A percentile compares a stretch with the other conserved stretches of the same genome.
phyloP scores from a whole-genome alignment of 495 filamentous ascomycete genomes.

The Baudoinia panamericana region DNA sequence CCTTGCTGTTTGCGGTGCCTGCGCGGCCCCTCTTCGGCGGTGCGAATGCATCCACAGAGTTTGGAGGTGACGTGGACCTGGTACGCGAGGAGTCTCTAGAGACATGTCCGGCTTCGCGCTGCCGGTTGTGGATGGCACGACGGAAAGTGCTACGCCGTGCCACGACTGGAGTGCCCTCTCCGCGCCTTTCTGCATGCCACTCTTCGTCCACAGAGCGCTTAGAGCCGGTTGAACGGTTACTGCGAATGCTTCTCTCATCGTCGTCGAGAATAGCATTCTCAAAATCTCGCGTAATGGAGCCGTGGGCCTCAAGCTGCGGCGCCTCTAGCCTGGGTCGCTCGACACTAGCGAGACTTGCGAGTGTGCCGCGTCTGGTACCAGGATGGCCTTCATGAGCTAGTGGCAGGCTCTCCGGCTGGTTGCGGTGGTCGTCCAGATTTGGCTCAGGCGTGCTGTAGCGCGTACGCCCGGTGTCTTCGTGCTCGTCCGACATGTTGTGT shows the following conservation, averaged over 20 bases:
- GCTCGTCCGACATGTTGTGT: constrained; percentile 34
- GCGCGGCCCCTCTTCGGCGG: constrained; percentile 54
- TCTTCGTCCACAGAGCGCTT: constrained; percentile 14
- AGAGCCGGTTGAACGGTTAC: constrained; percentile 11
- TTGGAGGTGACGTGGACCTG: constrained; percentile 73
- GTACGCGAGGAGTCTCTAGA: constrained; percentile 45
- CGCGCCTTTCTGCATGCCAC: constrained; percentile 22
- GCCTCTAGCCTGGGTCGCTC: constrained; percentile 13
- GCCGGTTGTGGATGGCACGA: constrained; percentile 28
- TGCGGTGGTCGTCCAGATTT: constrained; percentile 86
- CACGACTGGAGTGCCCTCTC: constrained; percentile 22
- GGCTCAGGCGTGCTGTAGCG: constrained; percentile 67
- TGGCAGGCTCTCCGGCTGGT: constrained; percentile 57
- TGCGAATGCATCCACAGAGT: constrained; percentile 95
- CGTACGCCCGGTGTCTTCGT: constrained; percentile 39
- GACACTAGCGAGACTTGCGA: constrained; percentile 27
- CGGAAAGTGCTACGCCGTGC: constrained; percentile 27
- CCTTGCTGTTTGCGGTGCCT: constrained; percentile 49
- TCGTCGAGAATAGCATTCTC: constrained; percentile 82
- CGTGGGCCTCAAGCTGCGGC: constrained; percentile 5
- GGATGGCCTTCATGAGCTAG: constrained; percentile 40
- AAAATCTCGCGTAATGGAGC: constrained; percentile 40
- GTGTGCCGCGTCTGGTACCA: constrained; percentile 28
- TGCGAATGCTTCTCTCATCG: constrained; percentile 36
- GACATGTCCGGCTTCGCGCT: constrained; percentile 30